Conservation (phyloP, 1,284 basidiomycete genomes). For the Phlebopus sp. region DNA sequence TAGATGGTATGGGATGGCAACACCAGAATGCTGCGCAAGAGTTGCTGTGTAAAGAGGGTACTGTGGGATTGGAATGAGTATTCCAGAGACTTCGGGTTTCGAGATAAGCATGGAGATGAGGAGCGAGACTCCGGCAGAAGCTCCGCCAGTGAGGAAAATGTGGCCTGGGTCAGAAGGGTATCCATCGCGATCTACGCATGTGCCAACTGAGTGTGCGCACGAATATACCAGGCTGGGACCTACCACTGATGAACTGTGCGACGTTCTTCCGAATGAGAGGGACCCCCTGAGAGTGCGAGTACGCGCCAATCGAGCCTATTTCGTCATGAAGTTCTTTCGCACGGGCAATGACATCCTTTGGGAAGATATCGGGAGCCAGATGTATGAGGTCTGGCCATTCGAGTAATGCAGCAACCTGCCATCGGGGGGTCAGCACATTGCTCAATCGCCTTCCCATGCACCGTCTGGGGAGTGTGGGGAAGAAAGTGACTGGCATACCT, state of each 20-base stretch:
- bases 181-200: conserved; percentile 76
- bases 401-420: conserved; percentile 82
- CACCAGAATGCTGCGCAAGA: conserved; percentile 80
- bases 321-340: conserved; percentile 80
- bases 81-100: conserved; percentile 61
- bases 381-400: conserved; percentile 89
- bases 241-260: conserved; percentile 75
- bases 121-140: conserved; percentile 88
- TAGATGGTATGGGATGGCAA: conserved; percentile 87
- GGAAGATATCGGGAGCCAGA: conserved; percentile 78
- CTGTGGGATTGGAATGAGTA: conserved; percentile 97
- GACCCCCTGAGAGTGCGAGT: conserved; percentile 94
- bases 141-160: conserved; percentile 94
- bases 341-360: conserved; percentile 81
- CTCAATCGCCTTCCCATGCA: not conserved
- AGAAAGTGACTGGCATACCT: conserved; percentile 52
- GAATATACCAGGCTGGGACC: conserved; percentile 5
- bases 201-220: not conserved
- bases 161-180: conserved; percentile 79
- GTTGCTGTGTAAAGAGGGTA: conserved; percentile 97
- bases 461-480: conserved; percentile 1
- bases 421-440: conserved; percentile 2
- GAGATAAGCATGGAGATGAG: conserved; percentile 81
- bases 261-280: conserved; percentile 87
- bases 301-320: conserved; percentile 93